These are phyloP conservation scores for Glomus cerebriforme DNA, from an alignment of 192 early-diverging fungal species.

Conservation along the genomic window DNA sequence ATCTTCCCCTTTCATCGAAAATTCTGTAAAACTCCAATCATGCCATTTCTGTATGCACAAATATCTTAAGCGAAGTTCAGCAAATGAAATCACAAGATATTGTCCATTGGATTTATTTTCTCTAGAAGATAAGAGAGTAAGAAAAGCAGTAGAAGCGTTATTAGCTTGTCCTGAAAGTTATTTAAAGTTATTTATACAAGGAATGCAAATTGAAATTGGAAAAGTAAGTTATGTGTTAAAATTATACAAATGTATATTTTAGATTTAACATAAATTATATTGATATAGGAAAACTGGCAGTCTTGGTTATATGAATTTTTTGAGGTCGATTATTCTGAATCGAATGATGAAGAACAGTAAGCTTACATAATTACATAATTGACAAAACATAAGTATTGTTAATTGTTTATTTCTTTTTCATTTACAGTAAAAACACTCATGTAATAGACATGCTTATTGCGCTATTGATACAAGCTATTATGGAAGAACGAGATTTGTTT, in stretches of 20 bases:
- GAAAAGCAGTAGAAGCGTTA: constrained; percentile 44
- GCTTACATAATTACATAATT: background rate
- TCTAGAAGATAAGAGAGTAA: constrained; percentile 35
- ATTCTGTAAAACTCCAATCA: constrained; percentile 54
- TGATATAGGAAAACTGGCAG: constrained; percentile 5
- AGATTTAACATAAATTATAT: background rate
- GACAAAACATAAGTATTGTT: background rate
- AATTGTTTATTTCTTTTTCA: background rate
- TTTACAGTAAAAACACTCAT: background rate
- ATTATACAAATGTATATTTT: background rate
- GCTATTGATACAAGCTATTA: constrained; percentile 42
- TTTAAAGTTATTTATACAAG: constrained; percentile 54
- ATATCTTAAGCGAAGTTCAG: constrained; percentile 46
- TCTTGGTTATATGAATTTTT: background rate
- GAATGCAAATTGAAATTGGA: constrained; percentile 27
- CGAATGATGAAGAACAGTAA: background rate
- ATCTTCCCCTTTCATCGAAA: constrained; percentile 42
- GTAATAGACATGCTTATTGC: constrained; percentile 26
- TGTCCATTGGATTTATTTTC: constrained; percentile 76
- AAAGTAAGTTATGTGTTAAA: constrained; percentile 15
- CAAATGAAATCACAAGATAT: constrained; percentile 35
- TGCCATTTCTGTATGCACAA: constrained; percentile 84
- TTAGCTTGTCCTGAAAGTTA: constrained; percentile 55
- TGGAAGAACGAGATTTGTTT: constrained; percentile 51
- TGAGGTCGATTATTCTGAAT: background rate